Base-by-base conservation (phyloP, 495 filamentous ascomycete genomes). In the Penicillium dipodomyicola region DNA sequence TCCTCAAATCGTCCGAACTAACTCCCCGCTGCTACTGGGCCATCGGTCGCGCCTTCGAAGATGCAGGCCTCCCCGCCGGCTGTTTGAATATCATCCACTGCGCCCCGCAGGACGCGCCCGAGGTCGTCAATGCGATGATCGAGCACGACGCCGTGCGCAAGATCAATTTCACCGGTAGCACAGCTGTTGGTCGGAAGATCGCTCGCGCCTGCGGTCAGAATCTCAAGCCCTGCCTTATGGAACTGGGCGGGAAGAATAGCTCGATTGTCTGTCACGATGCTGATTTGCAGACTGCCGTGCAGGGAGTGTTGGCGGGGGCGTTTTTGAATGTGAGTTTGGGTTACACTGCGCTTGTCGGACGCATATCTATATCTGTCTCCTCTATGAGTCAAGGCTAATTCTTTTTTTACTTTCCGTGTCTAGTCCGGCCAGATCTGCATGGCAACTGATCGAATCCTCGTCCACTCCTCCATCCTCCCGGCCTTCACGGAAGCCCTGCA, bases 391-490 rank as follows among this genome's bases (percentile, higher is more conserved):
- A 14, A 49, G 23, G 32, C 45, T 49, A 50, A 33, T 45, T n/a
- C n/a, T n/a, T n/a, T 20, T 23, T n/a, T 25, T 25, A 25, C 52
- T 40, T 40, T 52, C 22, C 35, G n/a, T 14, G 15, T 19, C n/a
- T 63, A 84, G 71, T 76, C 82, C 39, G 92, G 92, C 8, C 92
- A 97, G 73, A 86, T 93, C 43, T 96, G 92, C 74, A 92, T 97
- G 91, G 78, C 84, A 3, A 95, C 91, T 1, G 92, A 96, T 69
- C 82, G 88, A 12, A 90, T 97, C 64, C 75, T 96, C 37, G 85
- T 96, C 12, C 87, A 94, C 69, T 80, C 81, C 32, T 80, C 80
- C 12, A 77, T 96, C 58, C 78, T 80, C 17, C 71, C 73, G 3
- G 67, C 79, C 15, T 96, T 95, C 64, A 58, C 65, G 12, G 55